Evolutionary conservation across 768 basidiomycete genomes (phyloP).

Genomic region (Pleurotus pulmonarius): DNA sequence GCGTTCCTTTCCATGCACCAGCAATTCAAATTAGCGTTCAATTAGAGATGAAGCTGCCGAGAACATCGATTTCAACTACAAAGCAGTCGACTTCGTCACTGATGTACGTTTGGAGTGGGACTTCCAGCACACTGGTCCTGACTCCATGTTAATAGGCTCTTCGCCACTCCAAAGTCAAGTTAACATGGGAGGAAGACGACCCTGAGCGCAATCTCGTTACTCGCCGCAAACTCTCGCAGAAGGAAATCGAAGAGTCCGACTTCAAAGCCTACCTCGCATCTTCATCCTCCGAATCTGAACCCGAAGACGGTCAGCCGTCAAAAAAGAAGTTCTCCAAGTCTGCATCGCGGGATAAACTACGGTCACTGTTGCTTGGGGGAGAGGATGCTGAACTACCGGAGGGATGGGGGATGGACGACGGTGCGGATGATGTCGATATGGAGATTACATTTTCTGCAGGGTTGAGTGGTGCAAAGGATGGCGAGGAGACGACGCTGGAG

Average conservation of each 20-base stretch:
- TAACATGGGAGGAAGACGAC: slow-evolving; percentile 99
- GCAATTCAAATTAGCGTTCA: not conserved
- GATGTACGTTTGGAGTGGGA: slow-evolving; percentile 54
- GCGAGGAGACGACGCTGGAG: slow-evolving; percentile 70
- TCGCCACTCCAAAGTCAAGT: slow-evolving; percentile 94
- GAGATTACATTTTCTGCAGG: slow-evolving; percentile 95
- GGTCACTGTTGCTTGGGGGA: slow-evolving; percentile 70
- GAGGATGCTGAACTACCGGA: slow-evolving; percentile 72
- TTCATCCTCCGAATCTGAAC: slow-evolving; percentile 62
- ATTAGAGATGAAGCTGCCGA: slow-evolving; percentile 81
- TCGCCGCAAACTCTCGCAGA: slow-evolving; percentile 69
- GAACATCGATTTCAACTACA: slow-evolving; percentile 55
- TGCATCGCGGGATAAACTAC: slow-evolving; percentile 62
- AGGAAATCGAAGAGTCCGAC: slow-evolving; percentile 90
- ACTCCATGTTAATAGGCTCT: slow-evolving; percentile 58
- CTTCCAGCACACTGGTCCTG: not conserved
- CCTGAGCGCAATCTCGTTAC: slow-evolving; percentile 80
- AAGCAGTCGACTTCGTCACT: slow-evolving; percentile 85
- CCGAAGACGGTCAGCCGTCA: slow-evolving; percentile 27
- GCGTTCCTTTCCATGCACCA: not conserved
- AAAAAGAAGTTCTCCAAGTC: slow-evolving; percentile 32
- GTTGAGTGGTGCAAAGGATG: slow-evolving; percentile 50
- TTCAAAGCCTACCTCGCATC: slow-evolving; percentile 79
- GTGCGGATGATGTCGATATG: slow-evolving; percentile 69
- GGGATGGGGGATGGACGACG: slow-evolving; percentile 65